phyloP scores from a whole-genome alignment of 208 protist species.

The Trypanosoma vivax region DNA sequence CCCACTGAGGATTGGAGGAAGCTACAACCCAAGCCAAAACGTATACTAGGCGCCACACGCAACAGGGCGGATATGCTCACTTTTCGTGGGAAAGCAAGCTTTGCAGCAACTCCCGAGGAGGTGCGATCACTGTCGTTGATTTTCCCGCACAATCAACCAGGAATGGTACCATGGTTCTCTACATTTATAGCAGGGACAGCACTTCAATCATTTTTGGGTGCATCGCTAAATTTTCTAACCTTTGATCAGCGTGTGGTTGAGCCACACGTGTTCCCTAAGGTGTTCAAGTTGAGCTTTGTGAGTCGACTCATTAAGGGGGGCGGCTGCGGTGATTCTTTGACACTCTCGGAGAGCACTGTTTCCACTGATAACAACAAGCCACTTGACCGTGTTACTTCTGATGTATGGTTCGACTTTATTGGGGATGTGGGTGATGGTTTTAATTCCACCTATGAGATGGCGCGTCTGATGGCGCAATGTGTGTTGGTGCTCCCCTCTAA shows the following conservation, averaged over 20 bases:
- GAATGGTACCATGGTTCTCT: conserved; percentile 84
- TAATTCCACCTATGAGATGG: conserved; percentile 82
- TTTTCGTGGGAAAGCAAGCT: neutral
- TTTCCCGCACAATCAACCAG: conserved; percentile 52
- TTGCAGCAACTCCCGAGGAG: conserved; percentile 9
- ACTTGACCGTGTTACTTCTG: neutral
- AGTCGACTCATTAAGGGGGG: neutral
- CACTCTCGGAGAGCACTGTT: neutral
- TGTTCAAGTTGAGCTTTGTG: conserved; percentile 50
- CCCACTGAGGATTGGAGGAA: conserved; percentile 14
- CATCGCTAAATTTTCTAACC: conserved; percentile 53
- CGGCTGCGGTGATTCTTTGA: neutral
- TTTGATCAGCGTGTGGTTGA: conserved; percentile 72
- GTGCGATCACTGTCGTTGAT: conserved; percentile 19
- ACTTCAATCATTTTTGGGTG: conserved; percentile 37
- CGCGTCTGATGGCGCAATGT: conserved; percentile 63
- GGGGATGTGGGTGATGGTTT: conserved; percentile 84
- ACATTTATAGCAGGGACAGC: conserved; percentile 64
- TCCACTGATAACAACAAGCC: neutral
- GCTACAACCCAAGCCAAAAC: conserved; percentile 11
- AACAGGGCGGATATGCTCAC: neutral
- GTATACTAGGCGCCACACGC: neutral
- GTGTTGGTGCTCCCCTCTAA: conserved; percentile 16
- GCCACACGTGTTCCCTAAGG: conserved; percentile 33
- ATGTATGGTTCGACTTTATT: conserved; percentile 85